Evolutionary conservation across 1,284 basidiomycete species (phyloP).

Genomic region (Neolentinus lepideus): DNA sequence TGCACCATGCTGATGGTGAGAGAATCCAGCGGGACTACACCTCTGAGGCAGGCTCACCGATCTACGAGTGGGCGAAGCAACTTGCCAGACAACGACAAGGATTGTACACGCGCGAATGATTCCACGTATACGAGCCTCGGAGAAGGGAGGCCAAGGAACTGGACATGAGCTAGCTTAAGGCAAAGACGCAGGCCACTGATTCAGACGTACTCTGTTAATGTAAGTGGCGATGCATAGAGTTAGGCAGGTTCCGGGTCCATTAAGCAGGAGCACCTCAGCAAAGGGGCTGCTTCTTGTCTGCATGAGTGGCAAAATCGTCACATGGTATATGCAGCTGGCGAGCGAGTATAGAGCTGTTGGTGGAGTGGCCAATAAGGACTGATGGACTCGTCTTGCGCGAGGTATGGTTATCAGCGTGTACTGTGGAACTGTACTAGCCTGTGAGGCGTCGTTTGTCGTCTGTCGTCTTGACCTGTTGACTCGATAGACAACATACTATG

Average conservation of each 20-base stretch:
- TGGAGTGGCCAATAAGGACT: constrained; percentile 63
- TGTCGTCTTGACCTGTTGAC: background rate
- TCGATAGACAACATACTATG: constrained; percentile 3
- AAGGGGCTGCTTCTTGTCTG: constrained; percentile 27
- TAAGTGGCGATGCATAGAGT: constrained; percentile 71
- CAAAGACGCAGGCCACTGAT: background rate
- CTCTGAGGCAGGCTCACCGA: constrained; percentile 36
- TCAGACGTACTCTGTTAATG: constrained; percentile 62
- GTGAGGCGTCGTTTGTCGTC: background rate
- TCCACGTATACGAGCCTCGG: constrained; percentile 88
- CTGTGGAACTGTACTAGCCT: background rate
- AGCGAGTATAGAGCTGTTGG: constrained; percentile 61
- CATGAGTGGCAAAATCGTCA: constrained; percentile 45
- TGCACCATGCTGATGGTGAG: constrained; percentile 19
- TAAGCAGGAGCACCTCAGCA: constrained; percentile 81
- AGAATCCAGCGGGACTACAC: constrained; percentile 5
- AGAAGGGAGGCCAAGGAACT: constrained; percentile 73
- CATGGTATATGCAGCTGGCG: constrained; percentile 43
- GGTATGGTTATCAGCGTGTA: constrained; percentile 66
- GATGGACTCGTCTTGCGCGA: constrained; percentile 81
- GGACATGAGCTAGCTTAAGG: constrained; percentile 6
- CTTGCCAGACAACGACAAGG: constrained; percentile 81
- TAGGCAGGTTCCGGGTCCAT: constrained; percentile 95
- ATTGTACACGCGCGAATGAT: constrained; percentile 85
- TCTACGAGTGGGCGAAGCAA: constrained; percentile 80